phyloP scores from a whole-genome alignment of 2,329 filamentous ascomycete genomes.

The Aspergillus puulaauensis region DNA sequence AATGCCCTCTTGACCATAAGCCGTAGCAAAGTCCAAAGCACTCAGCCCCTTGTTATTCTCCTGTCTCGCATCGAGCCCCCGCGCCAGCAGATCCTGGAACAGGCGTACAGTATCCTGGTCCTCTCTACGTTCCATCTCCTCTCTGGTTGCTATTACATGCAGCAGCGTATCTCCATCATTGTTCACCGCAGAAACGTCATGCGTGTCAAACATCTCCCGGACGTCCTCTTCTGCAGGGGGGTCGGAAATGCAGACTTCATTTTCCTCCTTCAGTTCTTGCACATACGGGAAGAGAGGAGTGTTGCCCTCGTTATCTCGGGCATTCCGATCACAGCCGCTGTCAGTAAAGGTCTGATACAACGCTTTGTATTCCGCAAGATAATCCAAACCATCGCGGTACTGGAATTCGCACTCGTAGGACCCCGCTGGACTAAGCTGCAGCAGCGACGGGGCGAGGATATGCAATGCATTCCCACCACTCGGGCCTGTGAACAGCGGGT shows the following conservation, averaged over 20 bases:
- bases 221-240: background rate
- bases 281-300: constrained; percentile 7
- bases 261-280: background rate
- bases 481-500: background rate
- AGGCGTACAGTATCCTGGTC: constrained; percentile 1
- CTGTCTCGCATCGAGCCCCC: constrained; percentile 5
- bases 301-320: constrained; percentile 5
- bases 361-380: background rate
- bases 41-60: constrained; percentile 14
- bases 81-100: background rate
- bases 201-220: background rate
- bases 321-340: background rate
- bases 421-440: background rate
- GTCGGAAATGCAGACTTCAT: background rate
- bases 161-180: constrained; percentile 10
- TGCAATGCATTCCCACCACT: constrained; percentile 1
- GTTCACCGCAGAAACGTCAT: constrained; percentile 6
- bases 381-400: background rate
- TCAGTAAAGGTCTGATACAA: constrained; percentile 1
- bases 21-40: constrained; percentile 13
- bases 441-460: background rate
- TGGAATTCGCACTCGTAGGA: background rate
- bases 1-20: constrained; percentile 7
- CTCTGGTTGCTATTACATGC: constrained; percentile 1
- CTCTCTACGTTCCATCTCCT: background rate